These are phyloP conservation scores for Balansia obtecta DNA, from an alignment of 2,329 filamentous ascomycete genomes.

Conservation along the genomic window DNA sequence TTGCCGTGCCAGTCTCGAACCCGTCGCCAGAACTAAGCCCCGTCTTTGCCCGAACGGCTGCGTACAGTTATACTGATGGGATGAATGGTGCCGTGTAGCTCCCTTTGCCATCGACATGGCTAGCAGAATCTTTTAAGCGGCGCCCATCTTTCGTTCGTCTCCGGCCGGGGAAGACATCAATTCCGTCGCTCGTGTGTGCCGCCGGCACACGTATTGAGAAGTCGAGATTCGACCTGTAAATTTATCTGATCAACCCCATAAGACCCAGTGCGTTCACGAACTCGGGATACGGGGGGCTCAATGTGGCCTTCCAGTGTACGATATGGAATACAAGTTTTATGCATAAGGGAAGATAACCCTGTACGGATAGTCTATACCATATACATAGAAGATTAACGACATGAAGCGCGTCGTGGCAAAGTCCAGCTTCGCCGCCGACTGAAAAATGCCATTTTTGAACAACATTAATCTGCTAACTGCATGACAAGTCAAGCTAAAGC, in stretches of 20 bases:
- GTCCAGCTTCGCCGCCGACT: not conserved
- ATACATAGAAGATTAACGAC: not conserved
- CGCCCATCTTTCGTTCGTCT: not conserved
- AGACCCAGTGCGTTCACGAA: not conserved
- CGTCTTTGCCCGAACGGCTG: not conserved
- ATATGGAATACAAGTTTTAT: slow-evolving; percentile 1
- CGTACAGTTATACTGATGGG: not conserved
- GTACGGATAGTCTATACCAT: not conserved
- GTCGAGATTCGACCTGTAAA: not conserved
- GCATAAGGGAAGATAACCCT: not conserved
- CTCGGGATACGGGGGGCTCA: not conserved
- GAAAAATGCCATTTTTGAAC: no score
- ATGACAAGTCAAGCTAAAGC: not conserved
- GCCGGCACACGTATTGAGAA: not conserved
- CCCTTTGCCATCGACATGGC: slow-evolving; percentile 46
- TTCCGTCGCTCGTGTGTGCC: not conserved
- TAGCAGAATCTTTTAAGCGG: slow-evolving; percentile 28
- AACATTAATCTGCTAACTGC: not conserved
- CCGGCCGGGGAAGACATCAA: not conserved
- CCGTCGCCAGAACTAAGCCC: not conserved
- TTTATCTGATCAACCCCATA: not conserved
- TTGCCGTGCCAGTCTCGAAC: slow-evolving; percentile 1
- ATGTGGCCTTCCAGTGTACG: slow-evolving; percentile 7
- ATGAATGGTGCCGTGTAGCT: slow-evolving; percentile 23
- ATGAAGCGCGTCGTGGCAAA: not conserved